These are phyloP conservation scores for Monilinia laxa DNA, from an alignment of 2,329 filamentous ascomycete species.

Conservation along the genomic window DNA sequence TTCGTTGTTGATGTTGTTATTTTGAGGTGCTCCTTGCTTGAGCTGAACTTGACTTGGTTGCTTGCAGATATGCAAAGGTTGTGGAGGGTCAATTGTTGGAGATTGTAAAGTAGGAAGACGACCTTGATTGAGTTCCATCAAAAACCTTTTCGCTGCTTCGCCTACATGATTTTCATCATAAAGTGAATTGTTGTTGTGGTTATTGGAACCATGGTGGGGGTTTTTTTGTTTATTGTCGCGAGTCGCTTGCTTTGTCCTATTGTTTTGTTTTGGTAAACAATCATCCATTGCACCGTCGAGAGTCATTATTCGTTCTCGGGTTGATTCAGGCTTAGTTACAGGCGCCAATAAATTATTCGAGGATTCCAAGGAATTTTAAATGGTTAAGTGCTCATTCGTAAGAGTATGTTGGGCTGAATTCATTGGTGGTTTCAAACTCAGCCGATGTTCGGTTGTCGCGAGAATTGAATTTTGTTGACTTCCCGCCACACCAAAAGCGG, in stretches of 20 bases:
- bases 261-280: constrained; percentile 14
- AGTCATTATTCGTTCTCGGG: constrained; percentile 1
- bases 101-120: constrained; percentile 17
- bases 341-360: neutral
- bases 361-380: neutral
- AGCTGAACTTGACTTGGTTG: constrained; percentile 26
- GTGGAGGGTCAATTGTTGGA: constrained; percentile 21
- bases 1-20: constrained; percentile 19
- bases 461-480: neutral
- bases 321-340: neutral
- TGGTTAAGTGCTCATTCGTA: neutral
- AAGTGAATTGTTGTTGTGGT: neutral
- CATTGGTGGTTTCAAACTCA: neutral
- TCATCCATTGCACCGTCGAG: constrained; percentile 19
- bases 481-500: neutral
- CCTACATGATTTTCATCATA: neutral
- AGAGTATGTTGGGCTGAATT: neutral
- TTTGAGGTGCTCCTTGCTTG: constrained; percentile 19
- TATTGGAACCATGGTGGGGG: neutral
- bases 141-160: constrained; percentile 4
- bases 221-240: constrained; percentile 10
- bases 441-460: constrained; percentile 2
- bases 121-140: constrained; percentile 24
- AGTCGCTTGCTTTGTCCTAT: constrained; percentile 14
- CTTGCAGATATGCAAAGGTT: constrained; percentile 32